Evolutionary conservation across 192 early-diverging fungal genomes (phyloP), one percentile per base, ranked within the genome.

Genomic region (Coemansia sp.): DNA sequence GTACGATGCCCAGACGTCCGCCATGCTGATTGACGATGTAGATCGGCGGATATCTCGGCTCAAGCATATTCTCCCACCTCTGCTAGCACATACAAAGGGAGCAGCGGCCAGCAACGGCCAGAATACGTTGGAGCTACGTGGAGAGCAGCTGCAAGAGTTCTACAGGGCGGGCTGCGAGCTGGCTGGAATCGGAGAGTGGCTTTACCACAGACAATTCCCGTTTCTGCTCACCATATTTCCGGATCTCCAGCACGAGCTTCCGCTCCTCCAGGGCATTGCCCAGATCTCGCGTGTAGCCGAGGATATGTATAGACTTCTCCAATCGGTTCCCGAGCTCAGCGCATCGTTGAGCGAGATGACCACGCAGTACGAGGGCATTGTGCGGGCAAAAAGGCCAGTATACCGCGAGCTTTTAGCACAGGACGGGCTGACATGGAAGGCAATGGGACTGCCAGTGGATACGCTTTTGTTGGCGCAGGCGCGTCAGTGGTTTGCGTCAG

Each of bases 381-480:
- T 75, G 8, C 32, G 58, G 5, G 19, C 64, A 2, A 75, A 75
- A 36, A 63, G 70, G 1, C 32, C 54, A 4, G 9, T 75, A 23
- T 81, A 75, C 33, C 67, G 70, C 40, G 73, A 81, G 13, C 59
- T 64, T 14, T 38, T 81, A 20, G 57, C 59, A 0, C 73, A 81
- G 45, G 79, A 60, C 7, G 79, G 79, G 4, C 57, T 81, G 25
- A 11, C 67, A 20, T 81, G 79, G 73, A 72, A 69, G 46, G 67
- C 79, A 2, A 66, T 75, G 52, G 79, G 79, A 1, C 35, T 81
- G 4, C 79, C 79, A 4, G 63, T 81, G 5, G 79, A 81, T 15
- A 19, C 42, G 0, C n/a, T 56, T 38, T 41, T 81, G 45, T 56
- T 81, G 36, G 5, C 54, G 43, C 79, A 63, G 11, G 70, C 66